Conservation (phyloP, 163 green algal species). For the Scenedesmus sp. region DNA sequence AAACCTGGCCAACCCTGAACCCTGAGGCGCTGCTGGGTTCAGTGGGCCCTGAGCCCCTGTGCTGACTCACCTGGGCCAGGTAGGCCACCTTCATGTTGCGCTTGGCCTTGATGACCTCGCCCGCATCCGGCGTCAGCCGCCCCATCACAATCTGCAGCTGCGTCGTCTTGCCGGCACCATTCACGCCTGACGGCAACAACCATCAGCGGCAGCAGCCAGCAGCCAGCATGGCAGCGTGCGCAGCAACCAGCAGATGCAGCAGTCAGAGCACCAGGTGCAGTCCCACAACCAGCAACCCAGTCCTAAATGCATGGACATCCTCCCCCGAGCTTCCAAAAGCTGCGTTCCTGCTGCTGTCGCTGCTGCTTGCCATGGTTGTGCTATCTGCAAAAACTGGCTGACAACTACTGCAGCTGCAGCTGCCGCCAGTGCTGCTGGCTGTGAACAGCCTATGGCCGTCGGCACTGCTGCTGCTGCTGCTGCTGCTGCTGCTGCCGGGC, state of each 20-base stretch:
- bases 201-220: not conserved
- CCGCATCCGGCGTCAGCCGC: conserved; percentile 86
- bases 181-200: conserved; percentile 81
- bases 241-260: not conserved
- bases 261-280: not conserved
- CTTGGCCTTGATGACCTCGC: conserved; percentile 92
- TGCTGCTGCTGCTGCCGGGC: not conserved
- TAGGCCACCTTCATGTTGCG: conserved; percentile 95
- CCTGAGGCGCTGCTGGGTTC: too few relatives aligned
- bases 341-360: not conserved
- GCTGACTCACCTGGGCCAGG: conserved; percentile 81
- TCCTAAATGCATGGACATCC: too few relatives aligned
- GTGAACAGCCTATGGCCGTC: too few relatives aligned
- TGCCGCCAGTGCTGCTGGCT: not conserved
- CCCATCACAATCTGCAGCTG: conserved; percentile 99
- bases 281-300: not conserved
- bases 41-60: too few relatives aligned
- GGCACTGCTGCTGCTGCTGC: not conserved
- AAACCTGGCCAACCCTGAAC: not conserved
- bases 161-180: conserved; percentile 99
- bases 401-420: not conserved
- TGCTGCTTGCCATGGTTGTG: not conserved
- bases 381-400: not conserved
- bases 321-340: not conserved
- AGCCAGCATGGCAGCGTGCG: not conserved